phyloP scores from a whole-genome alignment of 192 early-diverging fungal genomes.

The Umbelopsis isabellina region DNA sequence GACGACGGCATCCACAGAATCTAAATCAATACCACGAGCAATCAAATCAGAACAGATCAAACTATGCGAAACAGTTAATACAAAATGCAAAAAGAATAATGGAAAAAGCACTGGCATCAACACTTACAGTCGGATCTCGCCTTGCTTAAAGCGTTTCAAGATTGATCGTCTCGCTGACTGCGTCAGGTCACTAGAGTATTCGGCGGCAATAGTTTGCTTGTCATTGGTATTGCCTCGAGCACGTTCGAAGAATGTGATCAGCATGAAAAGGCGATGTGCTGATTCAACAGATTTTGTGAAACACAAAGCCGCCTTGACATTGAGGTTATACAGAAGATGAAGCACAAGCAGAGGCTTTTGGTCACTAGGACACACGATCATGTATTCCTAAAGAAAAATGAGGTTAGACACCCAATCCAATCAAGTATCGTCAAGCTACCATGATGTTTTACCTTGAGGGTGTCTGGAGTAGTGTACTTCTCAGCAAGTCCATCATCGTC shows the following conservation, averaged over 20 bases:
- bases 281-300: slow-evolving; percentile 94
- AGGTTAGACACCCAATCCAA: background rate
- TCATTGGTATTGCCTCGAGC: slow-evolving; percentile 12
- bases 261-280: slow-evolving; percentile 77
- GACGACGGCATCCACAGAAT: slow-evolving; percentile 76
- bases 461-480: slow-evolving; percentile 59
- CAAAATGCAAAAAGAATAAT: background rate
- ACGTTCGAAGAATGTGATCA: slow-evolving; percentile 65
- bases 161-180: slow-evolving; percentile 61
- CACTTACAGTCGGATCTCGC: slow-evolving; percentile 62
- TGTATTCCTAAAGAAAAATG: slow-evolving; percentile 63
- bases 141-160: slow-evolving; percentile 68
- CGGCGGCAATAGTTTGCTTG: slow-evolving; percentile 51
- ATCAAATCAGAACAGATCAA: slow-evolving; percentile 88
- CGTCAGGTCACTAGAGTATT: slow-evolving; percentile 77
- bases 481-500: slow-evolving; percentile 45
- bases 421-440: background rate
- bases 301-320: slow-evolving; percentile 67
- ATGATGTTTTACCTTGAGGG: slow-evolving; percentile 45
- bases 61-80: slow-evolving; percentile 19
- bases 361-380: slow-evolving; percentile 63
- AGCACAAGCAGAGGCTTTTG: slow-evolving; percentile 87
- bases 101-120: background rate
- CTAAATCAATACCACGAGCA: slow-evolving; percentile 89
- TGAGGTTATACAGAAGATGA: slow-evolving; percentile 71